Evolutionary conservation across 257 asterid genomes (phyloP), one percentile per base, ranked within the genome.

Genomic region (Gentiana macrophylla): DNA sequence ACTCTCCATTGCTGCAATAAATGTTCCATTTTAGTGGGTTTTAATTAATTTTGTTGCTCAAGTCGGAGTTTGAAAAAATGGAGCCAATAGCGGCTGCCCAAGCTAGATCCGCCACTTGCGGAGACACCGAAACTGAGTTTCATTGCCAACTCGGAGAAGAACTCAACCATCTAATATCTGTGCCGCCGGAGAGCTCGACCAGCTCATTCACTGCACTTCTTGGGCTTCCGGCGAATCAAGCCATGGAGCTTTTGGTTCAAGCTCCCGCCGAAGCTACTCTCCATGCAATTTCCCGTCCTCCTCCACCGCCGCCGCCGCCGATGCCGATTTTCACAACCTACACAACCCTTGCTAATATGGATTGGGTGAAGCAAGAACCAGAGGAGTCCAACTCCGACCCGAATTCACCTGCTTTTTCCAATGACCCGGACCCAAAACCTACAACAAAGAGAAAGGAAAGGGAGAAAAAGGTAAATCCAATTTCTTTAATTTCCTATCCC

Each of bases 121-220:
- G 72, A 53, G 57, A 60, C 36, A 53, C 74, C 64, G 76, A 57
- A 49, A 15, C 12, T 15, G 76, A 55, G 24, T 61, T 65, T 10
- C 38, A 50, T 38, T 49, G 58, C 54, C 74, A 68, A 3, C 45
- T 73, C 56, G 87, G 67, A 36, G 73, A 74, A 37, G 84, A 75
- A 58, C 46, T 76, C 49, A 75, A 61, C 35, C 62, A 69, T 24
- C 62, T 75, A 37, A 57, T 75, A 45, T 57, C 84, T 12, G 72
- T 64, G 38, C 74, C 70, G 36, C 57, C 73, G 54, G 68, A 65
- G 9, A 41, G 9, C 32, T 52, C 80, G 59, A 84, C 72, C 34
- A 78, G 75, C 64, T 88, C 97, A 1, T 92, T 92, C 80, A 87
- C 94, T 61, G 97, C 95, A 46, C 84, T 92, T 8, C 91, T 88